Evolutionary conservation across 495 filamentous ascomycete genomes (phyloP).

Genomic region (Halenospora varia): DNA sequence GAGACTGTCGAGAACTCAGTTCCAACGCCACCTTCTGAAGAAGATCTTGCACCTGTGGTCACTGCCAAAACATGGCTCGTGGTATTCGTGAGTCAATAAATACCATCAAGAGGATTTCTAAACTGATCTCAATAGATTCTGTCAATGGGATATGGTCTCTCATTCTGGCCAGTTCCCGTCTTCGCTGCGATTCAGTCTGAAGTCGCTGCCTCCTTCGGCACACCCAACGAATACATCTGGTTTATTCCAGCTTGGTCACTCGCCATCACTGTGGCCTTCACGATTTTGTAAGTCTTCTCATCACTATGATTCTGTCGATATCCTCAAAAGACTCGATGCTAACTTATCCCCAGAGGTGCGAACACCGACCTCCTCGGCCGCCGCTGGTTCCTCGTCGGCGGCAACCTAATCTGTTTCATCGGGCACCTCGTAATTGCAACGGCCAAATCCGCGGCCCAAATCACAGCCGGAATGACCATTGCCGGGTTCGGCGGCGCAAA

Average conservation of each 20-base stretch:
- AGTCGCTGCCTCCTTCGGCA: constrained; percentile 28
- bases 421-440: constrained; percentile 18
- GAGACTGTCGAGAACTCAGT: neutral
- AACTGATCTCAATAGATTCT: constrained; percentile 15
- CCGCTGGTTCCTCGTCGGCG: constrained; percentile 19
- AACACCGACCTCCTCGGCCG: constrained; percentile 21
- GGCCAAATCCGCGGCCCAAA: constrained; percentile 8
- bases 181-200: constrained; percentile 19
- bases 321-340: constrained; percentile 24
- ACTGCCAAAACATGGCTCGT: constrained; percentile 12
- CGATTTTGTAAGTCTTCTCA: constrained; percentile 26
- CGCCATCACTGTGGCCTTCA: constrained; percentile 21
- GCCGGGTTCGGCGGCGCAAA: constrained; percentile 24
- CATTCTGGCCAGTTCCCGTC: constrained; percentile 32
- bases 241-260: constrained; percentile 18
- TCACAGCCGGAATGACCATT: constrained; percentile 19
- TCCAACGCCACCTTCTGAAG: neutral
- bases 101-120: neutral
- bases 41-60: neutral
- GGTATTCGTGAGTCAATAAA: neutral
- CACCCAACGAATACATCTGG: constrained; percentile 20
- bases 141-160: constrained; percentile 29
- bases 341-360: neutral
- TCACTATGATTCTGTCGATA: constrained; percentile 22
- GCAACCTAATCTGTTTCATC: neutral